Evolutionary conservation across 1,284 basidiomycete genomes (phyloP), one percentile per base, ranked within the genome.

Genomic region (Sporisorium reilianum): DNA sequence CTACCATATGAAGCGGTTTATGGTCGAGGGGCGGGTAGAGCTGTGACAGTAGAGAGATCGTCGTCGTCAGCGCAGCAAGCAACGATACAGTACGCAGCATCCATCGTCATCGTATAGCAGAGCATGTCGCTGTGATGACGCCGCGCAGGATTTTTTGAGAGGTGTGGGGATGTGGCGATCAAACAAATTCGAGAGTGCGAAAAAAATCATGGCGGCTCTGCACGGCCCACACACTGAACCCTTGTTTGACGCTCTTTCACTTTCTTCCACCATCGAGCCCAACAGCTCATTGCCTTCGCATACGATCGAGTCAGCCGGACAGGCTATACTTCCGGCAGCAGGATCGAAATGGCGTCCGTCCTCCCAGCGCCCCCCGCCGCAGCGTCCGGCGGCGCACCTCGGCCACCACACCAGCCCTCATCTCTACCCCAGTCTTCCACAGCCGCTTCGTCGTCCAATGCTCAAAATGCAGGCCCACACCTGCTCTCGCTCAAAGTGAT

Each of bases 401-500:
- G 40, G 44, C 20, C 23, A n/a, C 54, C 48, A 25, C 49, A 25
- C 7, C 45, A 36, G 41, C 28, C 46, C 9, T 50, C 57, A 10
- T 42, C 53, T 11, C 53, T 25, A 16, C 34, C 32, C 20, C 55
- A 25, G 14, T 30, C 58, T 10, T 4, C 40, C 22, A 20, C 42
- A 16, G 20, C 45, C 12, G 20, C 28, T 2, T 42, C 57, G 0
- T 16, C 40, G 0, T 16, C 49, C 18, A 38, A 26, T 20, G 25
- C 22, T 1, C 56, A 63, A 34, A 49, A 64, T 30, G 50, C 53
- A 3, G 67, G 67, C 8, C 73, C 73, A 18, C 78, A 80, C 25
- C 46, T 70, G 12, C 69, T 80, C 26, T 78, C 75, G 45, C 78
- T 80, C 64, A 80, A 80, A 55, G 78, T 80, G 3, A 80, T 80